Evolutionary conservation across 2,329 filamentous ascomycete species (phyloP).

Genomic region (Epichloe uncinata): DNA sequence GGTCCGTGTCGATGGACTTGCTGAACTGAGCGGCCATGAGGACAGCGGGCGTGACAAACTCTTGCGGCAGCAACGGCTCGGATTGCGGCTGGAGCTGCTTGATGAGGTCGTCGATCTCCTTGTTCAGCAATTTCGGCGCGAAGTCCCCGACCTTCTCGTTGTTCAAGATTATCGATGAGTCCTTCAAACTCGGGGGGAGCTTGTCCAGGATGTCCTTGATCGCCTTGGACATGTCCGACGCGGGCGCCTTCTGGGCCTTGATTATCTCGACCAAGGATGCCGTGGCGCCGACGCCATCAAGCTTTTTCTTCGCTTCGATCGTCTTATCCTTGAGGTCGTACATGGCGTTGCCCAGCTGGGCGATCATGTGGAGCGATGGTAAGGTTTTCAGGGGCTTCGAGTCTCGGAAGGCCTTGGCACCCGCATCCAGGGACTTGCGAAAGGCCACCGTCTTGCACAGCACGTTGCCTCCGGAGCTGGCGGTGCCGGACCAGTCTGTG

Average conservation of each 20-base stretch:
- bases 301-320: too few species aligned
- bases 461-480: neutral
- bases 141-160: too few species aligned
- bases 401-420: neutral
- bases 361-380: too few species aligned
- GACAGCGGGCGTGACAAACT: neutral
- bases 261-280: neutral
- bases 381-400: too few species aligned
- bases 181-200: neutral
- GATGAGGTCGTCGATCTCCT: neutral
- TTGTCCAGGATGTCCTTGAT: neutral
- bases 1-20: neutral
- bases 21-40: neutral
- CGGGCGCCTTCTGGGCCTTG: neutral
- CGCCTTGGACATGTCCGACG: neutral
- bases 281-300: neutral
- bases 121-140: fast-evolving
- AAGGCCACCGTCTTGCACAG: neutral
- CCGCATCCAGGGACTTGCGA: neutral
- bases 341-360: too few species aligned
- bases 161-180: too few species aligned
- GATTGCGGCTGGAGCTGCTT: neutral
- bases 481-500: neutral
- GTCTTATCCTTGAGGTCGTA: too few species aligned
- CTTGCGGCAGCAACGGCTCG: too few species aligned